Evolutionary conservation across 2,329 filamentous ascomycete genomes (phyloP).

Genomic region (Chrysoporthe cubensis): DNA sequence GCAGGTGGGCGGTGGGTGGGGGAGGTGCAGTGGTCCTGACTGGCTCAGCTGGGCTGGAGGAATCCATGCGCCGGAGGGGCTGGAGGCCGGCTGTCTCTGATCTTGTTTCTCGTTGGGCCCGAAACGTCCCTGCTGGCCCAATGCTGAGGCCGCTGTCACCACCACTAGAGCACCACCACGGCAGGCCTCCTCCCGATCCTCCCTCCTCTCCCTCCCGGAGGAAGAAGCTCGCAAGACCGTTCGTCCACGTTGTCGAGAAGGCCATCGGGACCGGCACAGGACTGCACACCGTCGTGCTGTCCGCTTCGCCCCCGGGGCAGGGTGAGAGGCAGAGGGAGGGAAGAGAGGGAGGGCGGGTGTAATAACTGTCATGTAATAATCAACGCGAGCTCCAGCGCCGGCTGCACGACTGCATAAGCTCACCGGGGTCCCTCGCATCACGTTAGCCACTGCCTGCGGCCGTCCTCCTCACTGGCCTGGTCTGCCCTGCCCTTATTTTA

Average conservation of each 20-base stretch:
- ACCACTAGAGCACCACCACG: background rate
- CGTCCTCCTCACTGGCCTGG: constrained; percentile 15
- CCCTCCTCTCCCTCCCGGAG: background rate
- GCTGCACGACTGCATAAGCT: constrained; percentile 8
- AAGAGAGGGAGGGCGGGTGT: background rate
- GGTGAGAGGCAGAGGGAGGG: background rate
- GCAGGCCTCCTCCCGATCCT: background rate
- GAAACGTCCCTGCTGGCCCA: constrained; percentile 13
- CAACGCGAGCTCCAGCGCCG: too few relatives aligned
- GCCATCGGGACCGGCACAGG: background rate
- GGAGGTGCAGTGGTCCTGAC: background rate
- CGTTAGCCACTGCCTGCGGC: constrained; percentile 19
- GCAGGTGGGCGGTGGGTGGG: background rate
- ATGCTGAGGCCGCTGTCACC: constrained; percentile 8
- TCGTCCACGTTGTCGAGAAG: background rate
- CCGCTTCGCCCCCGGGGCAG: background rate
- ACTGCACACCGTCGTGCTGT: background rate
- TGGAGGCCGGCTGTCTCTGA: background rate
- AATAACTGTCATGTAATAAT: too few relatives aligned
- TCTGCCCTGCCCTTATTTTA: constrained; percentile 23
- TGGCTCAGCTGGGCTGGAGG: background rate
- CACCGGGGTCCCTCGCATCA: constrained; percentile 14
- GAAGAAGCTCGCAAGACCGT: background rate
- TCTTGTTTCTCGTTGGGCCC: constrained; percentile 16
- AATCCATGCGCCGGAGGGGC: background rate